Percentiles rank a stretch among this genome's conserved stretches.
These are phyloP conservation scores for Cystoderma amianthinum DNA, from an alignment of 768 basidiomycete genomes.

Conservation along the genomic window DNA sequence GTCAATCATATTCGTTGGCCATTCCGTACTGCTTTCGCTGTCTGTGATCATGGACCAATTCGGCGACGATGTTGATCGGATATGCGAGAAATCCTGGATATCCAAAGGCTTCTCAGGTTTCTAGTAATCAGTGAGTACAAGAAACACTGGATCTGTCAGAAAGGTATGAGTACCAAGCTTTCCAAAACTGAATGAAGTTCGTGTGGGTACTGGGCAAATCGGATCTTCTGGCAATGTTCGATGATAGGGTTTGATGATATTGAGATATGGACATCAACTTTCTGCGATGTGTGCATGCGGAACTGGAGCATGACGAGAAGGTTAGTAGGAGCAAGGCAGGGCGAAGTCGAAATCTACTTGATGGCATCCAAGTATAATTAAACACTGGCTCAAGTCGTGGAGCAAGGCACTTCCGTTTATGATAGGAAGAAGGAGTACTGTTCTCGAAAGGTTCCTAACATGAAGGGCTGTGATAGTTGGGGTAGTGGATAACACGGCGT, in stretches of 20 bases:
- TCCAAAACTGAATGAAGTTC: too few relatives aligned
- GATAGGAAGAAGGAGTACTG: slow-evolving; percentile 57
- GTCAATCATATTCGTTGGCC: too few relatives aligned
- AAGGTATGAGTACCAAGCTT: too few relatives aligned
- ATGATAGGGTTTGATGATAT: slow-evolving; percentile 73
- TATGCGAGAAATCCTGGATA: slow-evolving; percentile 85
- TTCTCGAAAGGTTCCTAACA: slow-evolving; percentile 49
- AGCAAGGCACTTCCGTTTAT: slow-evolving; percentile 70
- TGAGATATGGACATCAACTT: slow-evolving; percentile 60
- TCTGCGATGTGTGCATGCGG: slow-evolving; percentile 73
- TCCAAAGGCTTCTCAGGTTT: slow-evolving; percentile 33
- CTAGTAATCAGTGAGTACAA: too few relatives aligned
- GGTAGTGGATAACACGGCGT: slow-evolving; percentile 4
- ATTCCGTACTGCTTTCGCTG: too few relatives aligned
- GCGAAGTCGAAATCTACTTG: too few relatives aligned
- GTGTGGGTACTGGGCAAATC: slow-evolving; percentile 59
- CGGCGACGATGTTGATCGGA: slow-evolving; percentile 68
- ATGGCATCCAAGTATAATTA: slow-evolving; percentile 70
- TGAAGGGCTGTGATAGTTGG: slow-evolving; percentile 52
- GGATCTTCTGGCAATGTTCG: slow-evolving; percentile 59
- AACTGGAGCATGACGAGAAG: too few relatives aligned
- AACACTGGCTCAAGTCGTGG: slow-evolving; percentile 53
- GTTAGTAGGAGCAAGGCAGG: too few relatives aligned
- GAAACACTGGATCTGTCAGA: too few relatives aligned
- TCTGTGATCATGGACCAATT: slow-evolving; percentile 62